Evolutionary conservation across 495 filamentous ascomycete species (phyloP), one percentile per base, ranked within the genome.

Genomic region (Aspergillus carlsbadensis): DNA sequence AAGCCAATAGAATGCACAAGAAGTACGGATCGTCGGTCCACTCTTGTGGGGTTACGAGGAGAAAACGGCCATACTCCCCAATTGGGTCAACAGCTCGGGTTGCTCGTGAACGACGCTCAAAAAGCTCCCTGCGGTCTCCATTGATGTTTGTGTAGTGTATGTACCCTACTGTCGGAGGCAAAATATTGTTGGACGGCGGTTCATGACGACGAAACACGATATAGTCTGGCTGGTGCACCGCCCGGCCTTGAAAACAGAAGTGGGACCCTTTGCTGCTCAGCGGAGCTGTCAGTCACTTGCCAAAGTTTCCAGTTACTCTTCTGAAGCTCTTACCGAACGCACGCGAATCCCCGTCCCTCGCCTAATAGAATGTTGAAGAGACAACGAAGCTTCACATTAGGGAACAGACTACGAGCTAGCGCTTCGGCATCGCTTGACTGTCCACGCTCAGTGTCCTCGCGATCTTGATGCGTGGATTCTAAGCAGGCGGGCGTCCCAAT

Each of bases 11-110:
- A 21, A 52, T 10, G 45, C 54, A 65, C 8, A 63, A 4, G 17
- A 68, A 63, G 41, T 68, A 63, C 3, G 62, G 62, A 46, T 65
- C 65, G 29, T 58, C 48, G 3, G 36, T 59, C 65, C 65, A 63
- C 24, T 68, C 31, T 14, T 42, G 26, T 26, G 59, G 65, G 13
- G 51, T 63, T 10, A 36, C 39, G 15, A 41, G 61, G 41, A n/a
- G 36, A 22, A 55, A 13, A 14, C 36, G 50, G 13, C 13, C 10
- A 3, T 7, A 7, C 7, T 4, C 50, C 6, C 36, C 50, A 15
- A 42, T 31, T 4, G 8, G 15, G 36, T 53, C 43, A 5, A 7
- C 13, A 24, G n/a, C 26, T 13, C 36, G 18, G 4, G 14, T 41
- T 24, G 10, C 36, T 6, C 21, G 36, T 41, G 37, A 20, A 33